A percentile compares a stretch with the other conserved stretches of the same genome.
phyloP scores from a whole-genome alignment of 805 yeast species.

The Komagataella pseudopastoris region DNA sequence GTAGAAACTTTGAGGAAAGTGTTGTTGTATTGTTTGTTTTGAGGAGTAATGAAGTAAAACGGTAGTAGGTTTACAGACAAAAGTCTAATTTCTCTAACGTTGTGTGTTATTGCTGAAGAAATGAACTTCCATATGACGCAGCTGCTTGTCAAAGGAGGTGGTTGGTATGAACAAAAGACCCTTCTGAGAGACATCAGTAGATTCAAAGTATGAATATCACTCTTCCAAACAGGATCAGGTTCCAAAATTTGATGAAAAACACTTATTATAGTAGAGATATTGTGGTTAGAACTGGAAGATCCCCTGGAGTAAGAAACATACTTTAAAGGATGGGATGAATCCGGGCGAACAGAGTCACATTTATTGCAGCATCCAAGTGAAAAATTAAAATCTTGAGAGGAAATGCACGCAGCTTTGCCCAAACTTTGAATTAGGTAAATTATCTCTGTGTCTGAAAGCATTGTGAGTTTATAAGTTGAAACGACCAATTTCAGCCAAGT shows the following conservation, averaged over 20 bases:
- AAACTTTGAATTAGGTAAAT: neutral
- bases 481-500: neutral
- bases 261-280: neutral
- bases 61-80: constrained; percentile 41
- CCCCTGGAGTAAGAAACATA: constrained; percentile 3
- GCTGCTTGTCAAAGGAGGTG: constrained; percentile 23
- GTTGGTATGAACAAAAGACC: constrained; percentile 37
- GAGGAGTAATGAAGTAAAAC: constrained; percentile 27
- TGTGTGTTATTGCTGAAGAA: constrained; percentile 21
- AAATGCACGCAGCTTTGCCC: neutral
- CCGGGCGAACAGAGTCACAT: neutral
- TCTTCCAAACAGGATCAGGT: neutral
- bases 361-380: neutral
- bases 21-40: constrained; percentile 23
- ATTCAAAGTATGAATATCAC: constrained; percentile 6
- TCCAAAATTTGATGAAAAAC: neutral
- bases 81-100: constrained; percentile 42
- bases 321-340: neutral
- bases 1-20: constrained; percentile 31
- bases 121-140: constrained; percentile 25
- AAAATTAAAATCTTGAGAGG: neutral
- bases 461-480: neutral
- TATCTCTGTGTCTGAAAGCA: neutral
- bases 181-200: constrained; percentile 31
- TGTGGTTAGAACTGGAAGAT: neutral